Conservation (phyloP, 805 yeast genomes). For the Candida michaelii region DNA sequence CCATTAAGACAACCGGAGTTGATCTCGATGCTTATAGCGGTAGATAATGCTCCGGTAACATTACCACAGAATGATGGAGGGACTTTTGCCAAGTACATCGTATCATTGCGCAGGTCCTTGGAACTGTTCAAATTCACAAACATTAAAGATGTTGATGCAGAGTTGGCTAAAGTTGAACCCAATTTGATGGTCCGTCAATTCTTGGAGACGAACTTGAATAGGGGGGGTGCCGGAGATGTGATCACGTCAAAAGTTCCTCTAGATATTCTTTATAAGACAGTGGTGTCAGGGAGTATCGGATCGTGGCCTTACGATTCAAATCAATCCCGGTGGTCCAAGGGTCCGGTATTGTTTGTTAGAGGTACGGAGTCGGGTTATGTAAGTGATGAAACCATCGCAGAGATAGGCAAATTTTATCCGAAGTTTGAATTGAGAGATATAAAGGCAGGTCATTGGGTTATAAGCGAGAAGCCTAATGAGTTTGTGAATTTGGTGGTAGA, state of each 20-base stretch:
- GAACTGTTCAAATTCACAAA: slow-evolving; percentile 45
- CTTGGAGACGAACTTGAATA: slow-evolving; percentile 64
- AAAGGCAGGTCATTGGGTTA: slow-evolving; percentile 91
- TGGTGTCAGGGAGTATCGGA: slow-evolving; percentile 66
- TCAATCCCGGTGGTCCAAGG: slow-evolving; percentile 51
- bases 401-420: slow-evolving; percentile 78
- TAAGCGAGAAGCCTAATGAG: slow-evolving; percentile 80
- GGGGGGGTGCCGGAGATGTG: slow-evolving; percentile 39
- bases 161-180: slow-evolving; percentile 62
- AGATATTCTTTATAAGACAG: slow-evolving; percentile 59
- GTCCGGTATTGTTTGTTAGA: slow-evolving; percentile 76
- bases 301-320: slow-evolving; percentile 72
- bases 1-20: slow-evolving; percentile 66
- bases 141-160: slow-evolving; percentile 66
- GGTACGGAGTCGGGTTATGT: slow-evolving; percentile 77
- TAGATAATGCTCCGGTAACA: slow-evolving; percentile 88
- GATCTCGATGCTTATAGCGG: slow-evolving; percentile 64
- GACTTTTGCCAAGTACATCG: slow-evolving; percentile 66
- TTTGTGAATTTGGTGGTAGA: slow-evolving; percentile 63
- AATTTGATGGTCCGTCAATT: slow-evolving; percentile 68
- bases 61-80: slow-evolving; percentile 44
- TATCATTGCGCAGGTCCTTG: slow-evolving; percentile 58
- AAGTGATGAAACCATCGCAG: slow-evolving; percentile 76
- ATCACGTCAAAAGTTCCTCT: slow-evolving; percentile 67
- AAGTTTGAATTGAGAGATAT: slow-evolving; percentile 69